These are phyloP conservation scores for Penstemon eatonii DNA, from an alignment of 257 asterid species.

Conservation along the genomic window DNA sequence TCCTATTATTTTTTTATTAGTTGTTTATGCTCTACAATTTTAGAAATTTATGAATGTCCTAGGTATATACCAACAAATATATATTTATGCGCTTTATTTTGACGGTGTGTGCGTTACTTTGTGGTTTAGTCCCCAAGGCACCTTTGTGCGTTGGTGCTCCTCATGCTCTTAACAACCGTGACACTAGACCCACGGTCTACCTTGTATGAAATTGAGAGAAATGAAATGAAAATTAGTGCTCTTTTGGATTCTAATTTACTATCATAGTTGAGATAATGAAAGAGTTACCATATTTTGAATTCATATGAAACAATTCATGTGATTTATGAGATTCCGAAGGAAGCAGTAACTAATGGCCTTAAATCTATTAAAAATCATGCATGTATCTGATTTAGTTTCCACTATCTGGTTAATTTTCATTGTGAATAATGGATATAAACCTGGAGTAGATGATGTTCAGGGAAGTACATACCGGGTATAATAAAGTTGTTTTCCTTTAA, in stretches of 20 bases:
- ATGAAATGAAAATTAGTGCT: not conserved
- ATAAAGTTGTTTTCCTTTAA: conserved; percentile 15
- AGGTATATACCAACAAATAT: no score
- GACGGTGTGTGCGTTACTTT: no score
- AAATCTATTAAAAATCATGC: not conserved
- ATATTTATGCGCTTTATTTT: no score
- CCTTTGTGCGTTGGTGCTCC: no score
- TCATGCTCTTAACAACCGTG: no score
- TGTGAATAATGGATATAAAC: not conserved
- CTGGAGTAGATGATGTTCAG: conserved; percentile 1
- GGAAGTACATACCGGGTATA: conserved; percentile 8
- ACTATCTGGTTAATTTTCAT: not conserved
- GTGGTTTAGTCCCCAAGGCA: no score
- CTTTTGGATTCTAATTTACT: conserved; percentile 1
- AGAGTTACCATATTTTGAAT: not conserved
- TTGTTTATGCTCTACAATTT: no score
- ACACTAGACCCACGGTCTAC: not conserved
- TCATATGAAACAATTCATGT: conserved; percentile 14
- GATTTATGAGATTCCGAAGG: not conserved
- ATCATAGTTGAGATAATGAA: not conserved
- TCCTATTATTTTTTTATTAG: no score
- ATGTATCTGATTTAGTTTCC: not conserved
- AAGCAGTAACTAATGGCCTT: not conserved
- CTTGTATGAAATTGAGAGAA: not conserved
- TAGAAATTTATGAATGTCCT: no score